phyloP scores from a whole-genome alignment of 2,329 filamentous ascomycete genomes.

The Diaporthe sp. region DNA sequence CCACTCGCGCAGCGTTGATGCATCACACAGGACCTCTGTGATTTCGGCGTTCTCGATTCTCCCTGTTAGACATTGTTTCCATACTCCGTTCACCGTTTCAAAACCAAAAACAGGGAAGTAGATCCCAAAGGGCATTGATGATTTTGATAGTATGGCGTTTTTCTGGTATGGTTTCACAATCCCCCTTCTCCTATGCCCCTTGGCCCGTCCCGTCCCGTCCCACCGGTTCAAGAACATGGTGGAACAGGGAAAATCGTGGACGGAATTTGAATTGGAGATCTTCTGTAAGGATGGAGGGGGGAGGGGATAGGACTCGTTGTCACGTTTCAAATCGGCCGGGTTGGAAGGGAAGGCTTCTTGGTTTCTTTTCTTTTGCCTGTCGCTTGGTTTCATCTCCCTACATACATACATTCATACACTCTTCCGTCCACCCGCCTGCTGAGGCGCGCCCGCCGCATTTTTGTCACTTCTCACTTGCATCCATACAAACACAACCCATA shows the following conservation, averaged over 20 bases:
- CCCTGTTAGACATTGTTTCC: background rate
- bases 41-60: slow-evolving; percentile 10
- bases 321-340: background rate
- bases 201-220: background rate
- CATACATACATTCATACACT: background rate
- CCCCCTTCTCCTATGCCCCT: background rate
- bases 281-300: slow-evolving; percentile 4
- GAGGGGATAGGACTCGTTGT: background rate
- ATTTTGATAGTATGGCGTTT: slow-evolving; percentile 27
- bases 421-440: background rate
- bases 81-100: background rate
- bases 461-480: background rate
- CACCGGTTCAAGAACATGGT: background rate
- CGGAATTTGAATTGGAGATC: background rate
- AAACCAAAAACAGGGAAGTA: slow-evolving; percentile 17
- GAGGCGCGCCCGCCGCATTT: background rate
- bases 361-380: background rate
- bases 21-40: background rate
- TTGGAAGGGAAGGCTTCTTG: background rate
- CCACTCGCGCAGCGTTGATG: background rate
- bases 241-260: background rate
- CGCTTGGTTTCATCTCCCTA: background rate
- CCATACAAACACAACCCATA: background rate
- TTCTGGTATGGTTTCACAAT: background rate
- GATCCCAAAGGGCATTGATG: slow-evolving; percentile 21